Base-by-base conservation (phyloP, 225 moss, liverwort and hornwort genomes). In the Straminergon stramineum region DNA sequence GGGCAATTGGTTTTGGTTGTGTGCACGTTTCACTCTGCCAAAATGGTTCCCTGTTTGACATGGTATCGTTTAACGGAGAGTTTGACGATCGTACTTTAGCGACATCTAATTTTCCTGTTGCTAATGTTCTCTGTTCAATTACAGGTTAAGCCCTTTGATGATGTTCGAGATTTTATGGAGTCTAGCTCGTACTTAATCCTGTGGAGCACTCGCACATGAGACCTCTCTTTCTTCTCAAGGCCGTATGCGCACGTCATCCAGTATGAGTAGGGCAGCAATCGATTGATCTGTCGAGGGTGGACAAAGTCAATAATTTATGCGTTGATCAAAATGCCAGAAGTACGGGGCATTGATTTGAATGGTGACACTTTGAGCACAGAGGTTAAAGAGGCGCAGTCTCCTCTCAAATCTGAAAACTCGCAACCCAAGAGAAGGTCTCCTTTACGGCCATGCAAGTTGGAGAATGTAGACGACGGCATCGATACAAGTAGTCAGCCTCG, bases 381-480 rank as follows among this genome's bases (percentile, higher is more conserved):
- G 81, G 88, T 88, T 17, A 89, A 90, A 70, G 93, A 94, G 79
- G 81, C 88, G 48, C 94, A 91, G 84, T 94, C 93, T 83, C 93
- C 94, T 84, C 93, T 90, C 28, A 94, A 94, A 85, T 94, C 94
- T 84, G 93, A 94, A 85, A 94, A 88, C 63, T 94, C 94, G 41
- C 92, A 93, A 69, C 94, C 94, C 34, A 93, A 92, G 93, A 93
- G 93, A 89, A 94, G 89, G 91, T 94, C 94, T 85, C 93, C 91
- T 81, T 91, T 91, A 87, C 88, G 88, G 62, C 83, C 91, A 43
- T 94, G 93, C 89, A 93, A 94, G 88, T 67, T 89, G 81, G 94
- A 94, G 88, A 91, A 88, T 88, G 56, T 86, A 83, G 94, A 94
- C 82, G 94, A 92, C 84, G 92, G 90, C 62, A 75, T 90, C 61